A percentile compares a stretch with the other conserved stretches of the same genome.
These are phyloP conservation scores for Trichothecium sympodiale DNA, from an alignment of 2,329 filamentous ascomycete genomes.

Conservation along the genomic window DNA sequence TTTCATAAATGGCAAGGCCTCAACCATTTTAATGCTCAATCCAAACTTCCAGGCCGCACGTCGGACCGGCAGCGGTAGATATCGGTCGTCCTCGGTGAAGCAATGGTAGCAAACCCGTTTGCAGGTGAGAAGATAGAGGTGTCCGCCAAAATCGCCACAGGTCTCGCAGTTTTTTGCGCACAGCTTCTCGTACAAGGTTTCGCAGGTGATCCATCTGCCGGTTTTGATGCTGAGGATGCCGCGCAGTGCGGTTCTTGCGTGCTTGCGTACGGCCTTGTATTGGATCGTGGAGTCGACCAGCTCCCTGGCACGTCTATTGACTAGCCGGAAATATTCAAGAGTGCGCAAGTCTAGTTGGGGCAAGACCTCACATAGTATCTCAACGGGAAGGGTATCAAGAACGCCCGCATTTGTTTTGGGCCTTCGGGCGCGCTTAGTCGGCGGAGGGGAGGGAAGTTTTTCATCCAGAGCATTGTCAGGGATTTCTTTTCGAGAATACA, in stretches of 20 bases:
- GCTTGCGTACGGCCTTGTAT: slow-evolving; percentile 18
- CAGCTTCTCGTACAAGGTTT: slow-evolving; percentile 20
- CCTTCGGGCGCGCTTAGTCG: no score
- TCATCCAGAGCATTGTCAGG: no score
- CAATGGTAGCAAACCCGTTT: slow-evolving; percentile 26
- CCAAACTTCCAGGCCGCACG: no score
- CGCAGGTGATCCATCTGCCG: slow-evolving; percentile 15
- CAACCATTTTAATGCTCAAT: slow-evolving; percentile 5
- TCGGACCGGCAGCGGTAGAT: slow-evolving; percentile 15
- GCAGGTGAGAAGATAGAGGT: slow-evolving; percentile 26
- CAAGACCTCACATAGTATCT: no score
- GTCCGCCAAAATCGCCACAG: slow-evolving; percentile 24
- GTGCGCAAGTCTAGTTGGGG: slow-evolving; percentile 17
- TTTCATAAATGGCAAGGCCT: slow-evolving; percentile 44
- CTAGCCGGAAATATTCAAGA: slow-evolving; percentile 20
- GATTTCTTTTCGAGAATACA: no score
- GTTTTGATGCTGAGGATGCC: slow-evolving; percentile 22
- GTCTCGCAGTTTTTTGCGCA: slow-evolving; percentile 17
- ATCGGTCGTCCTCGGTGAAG: slow-evolving; percentile 16
- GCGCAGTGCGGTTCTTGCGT: slow-evolving; percentile 19
- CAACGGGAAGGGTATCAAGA: no score
- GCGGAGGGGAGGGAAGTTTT: no score
- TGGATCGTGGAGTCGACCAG: slow-evolving; percentile 23
- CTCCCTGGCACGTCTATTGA: slow-evolving; percentile 20
- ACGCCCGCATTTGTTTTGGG: no score